Percentiles rank a stretch among this genome's conserved stretches.
Conservation (phyloP, 768 basidiomycete species). For the Amanita exitialis region DNA sequence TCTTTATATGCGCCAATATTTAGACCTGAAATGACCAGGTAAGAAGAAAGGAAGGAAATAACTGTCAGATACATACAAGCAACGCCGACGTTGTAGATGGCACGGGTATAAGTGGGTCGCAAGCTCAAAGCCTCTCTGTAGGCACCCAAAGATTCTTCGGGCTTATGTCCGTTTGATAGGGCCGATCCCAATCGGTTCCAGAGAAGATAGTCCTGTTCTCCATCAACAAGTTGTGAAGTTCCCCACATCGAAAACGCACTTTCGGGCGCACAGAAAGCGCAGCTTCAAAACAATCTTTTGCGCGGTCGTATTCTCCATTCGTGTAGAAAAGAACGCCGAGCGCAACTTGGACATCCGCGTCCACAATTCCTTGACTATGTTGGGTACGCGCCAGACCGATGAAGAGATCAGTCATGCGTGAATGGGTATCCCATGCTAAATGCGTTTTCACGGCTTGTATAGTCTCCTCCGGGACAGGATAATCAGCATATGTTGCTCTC, state of each 20-base stretch:
- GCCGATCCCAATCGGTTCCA: constrained; percentile 97
- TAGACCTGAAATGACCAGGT: constrained; percentile 43
- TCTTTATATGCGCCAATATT: constrained; percentile 95
- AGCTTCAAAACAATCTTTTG: constrained; percentile 90
- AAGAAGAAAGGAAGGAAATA: constrained; percentile 4
- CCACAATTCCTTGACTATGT: constrained; percentile 57
- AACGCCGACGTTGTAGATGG: constrained; percentile 96
- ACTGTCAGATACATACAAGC: constrained; percentile 57
- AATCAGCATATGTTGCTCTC: constrained; percentile 48
- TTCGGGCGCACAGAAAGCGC: constrained; percentile 74
- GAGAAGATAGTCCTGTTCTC: constrained; percentile 68
- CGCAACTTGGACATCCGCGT: constrained; percentile 89
- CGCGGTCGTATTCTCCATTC: constrained; percentile 75
- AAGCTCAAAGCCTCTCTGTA: constrained; percentile 86
- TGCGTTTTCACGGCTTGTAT: constrained; percentile 41
- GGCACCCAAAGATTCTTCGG: constrained; percentile 86
- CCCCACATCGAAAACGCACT: constrained; percentile 15
- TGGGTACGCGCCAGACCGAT: constrained; percentile 76
- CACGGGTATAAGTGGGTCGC: constrained; percentile 92
- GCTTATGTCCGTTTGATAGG: constrained; percentile 87
- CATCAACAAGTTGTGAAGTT: constrained; percentile 11
- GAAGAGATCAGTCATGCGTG: constrained; percentile 74
- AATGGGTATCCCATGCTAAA: constrained; percentile 77
- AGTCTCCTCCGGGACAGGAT: constrained; percentile 44
- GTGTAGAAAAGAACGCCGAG: constrained; percentile 91